phyloP scores from a whole-genome alignment of 164 flowering plant genomes.

The Cinnamomum chago region DNA sequence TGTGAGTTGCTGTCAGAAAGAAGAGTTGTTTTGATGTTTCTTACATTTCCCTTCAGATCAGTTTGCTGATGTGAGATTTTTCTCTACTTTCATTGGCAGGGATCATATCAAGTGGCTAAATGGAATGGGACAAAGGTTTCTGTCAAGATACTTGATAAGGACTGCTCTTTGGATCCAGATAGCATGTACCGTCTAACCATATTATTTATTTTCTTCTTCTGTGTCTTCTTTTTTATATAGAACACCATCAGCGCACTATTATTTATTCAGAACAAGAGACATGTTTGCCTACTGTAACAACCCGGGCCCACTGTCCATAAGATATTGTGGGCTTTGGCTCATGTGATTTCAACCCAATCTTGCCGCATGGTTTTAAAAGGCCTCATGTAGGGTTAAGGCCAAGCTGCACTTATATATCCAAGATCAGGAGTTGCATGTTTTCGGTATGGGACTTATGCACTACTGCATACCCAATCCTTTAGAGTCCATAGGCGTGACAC shows the following conservation, averaged over 20 bases:
- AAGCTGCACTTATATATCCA: no score
- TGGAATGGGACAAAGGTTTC: conserved; percentile 97
- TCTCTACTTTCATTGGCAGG: conserved; percentile 40
- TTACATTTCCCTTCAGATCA: neutral
- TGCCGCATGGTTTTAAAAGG: no score
- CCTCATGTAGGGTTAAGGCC: no score
- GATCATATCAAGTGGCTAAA: conserved; percentile 90
- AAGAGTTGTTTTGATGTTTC: neutral
- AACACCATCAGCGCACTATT: neutral
- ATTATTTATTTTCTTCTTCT: neutral
- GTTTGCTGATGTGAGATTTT: neutral
- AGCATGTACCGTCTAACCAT: conserved; percentile 48
- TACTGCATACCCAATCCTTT: no score
- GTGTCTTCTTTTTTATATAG: neutral
- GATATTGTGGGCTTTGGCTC: no score
- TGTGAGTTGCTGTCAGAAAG: neutral
- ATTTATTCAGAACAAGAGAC: no score
- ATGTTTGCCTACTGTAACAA: no score
- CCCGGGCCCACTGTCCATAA: no score
- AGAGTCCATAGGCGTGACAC: no score
- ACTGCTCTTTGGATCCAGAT: conserved; percentile 70
- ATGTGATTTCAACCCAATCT: no score
- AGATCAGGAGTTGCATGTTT: no score
- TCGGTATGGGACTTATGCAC: no score
- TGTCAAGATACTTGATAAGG: conserved; percentile 93